Percentiles rank a stretch among this genome's conserved stretches.
Conservation (phyloP, 176 grass and related monocot species). For the Eleusine coracana region DNA sequence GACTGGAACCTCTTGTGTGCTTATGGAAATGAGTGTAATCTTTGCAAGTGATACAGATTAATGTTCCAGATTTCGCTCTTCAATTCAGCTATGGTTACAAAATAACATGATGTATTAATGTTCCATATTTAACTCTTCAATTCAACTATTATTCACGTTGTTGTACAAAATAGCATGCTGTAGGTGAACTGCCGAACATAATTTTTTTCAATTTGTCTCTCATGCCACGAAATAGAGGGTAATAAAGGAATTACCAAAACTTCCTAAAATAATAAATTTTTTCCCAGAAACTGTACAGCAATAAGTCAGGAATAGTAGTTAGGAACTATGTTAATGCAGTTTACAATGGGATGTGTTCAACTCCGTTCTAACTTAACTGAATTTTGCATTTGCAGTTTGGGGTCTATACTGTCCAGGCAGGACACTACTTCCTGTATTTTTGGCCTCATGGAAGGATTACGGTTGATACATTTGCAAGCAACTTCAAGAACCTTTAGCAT, state of each 20-base stretch:
- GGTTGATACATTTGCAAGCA: slow-evolving; percentile 54
- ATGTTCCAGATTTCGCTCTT: neutral
- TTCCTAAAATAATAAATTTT: neutral
- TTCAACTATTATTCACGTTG: neutral
- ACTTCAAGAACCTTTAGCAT: slow-evolving; percentile 57
- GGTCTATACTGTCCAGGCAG: slow-evolving; percentile 28
- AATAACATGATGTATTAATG: no score
- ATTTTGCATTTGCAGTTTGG: neutral
- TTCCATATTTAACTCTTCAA: neutral
- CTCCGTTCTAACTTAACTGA: slow-evolving; percentile 17
- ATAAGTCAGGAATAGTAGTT: neutral
- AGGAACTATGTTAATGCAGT: neutral
- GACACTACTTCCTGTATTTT: slow-evolving; percentile 46
- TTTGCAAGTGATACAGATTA: neutral
- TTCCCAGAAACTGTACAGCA: neutral
- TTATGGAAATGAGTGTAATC: neutral
- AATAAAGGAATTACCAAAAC: neutral
- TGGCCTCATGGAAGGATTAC: slow-evolving; percentile 49
- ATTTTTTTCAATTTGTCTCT: neutral
- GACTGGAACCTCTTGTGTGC: no score
- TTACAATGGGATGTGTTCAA: neutral
- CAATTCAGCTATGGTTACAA: no score
- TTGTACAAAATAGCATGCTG: neutral
- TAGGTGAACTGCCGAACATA: no score
- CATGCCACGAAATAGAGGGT: neutral